These are phyloP conservation scores for Blastobotrys aristatus DNA, from an alignment of 1,139 yeast species.

Conservation along the genomic window DNA sequence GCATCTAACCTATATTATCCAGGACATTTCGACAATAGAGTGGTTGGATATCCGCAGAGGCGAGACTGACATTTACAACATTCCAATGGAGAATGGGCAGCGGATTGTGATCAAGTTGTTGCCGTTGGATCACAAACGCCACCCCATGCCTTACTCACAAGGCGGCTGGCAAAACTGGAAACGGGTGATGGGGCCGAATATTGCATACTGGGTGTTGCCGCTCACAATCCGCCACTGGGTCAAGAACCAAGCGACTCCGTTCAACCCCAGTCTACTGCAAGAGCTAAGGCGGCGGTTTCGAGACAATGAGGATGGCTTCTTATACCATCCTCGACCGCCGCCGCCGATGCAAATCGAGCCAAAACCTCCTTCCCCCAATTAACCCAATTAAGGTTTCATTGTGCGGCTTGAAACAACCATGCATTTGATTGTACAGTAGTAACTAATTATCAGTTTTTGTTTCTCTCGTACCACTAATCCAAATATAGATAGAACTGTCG, in stretches of 20 bases:
- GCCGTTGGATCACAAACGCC: constrained; percentile 20
- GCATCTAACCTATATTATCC: constrained; percentile 29
- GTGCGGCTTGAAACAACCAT: too few species aligned
- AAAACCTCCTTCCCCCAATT: too few species aligned
- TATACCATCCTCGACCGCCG: not conserved
- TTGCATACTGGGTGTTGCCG: constrained; percentile 37
- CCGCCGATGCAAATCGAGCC: too few species aligned
- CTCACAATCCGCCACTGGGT: constrained; percentile 18
- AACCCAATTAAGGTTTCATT: too few species aligned
- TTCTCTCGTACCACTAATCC: too few species aligned
- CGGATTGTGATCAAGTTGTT: constrained; percentile 26
- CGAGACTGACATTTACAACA: constrained; percentile 28
- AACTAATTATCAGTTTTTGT: too few species aligned
- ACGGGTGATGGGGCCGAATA: constrained; percentile 33
- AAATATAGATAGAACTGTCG: too few species aligned
- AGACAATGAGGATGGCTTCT: constrained; percentile 24
- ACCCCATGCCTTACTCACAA: constrained; percentile 30
- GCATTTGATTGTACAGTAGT: too few species aligned
- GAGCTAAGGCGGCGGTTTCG: constrained; percentile 23
- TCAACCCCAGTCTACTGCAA: constrained; percentile 23
- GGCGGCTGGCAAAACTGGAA: constrained; percentile 33
- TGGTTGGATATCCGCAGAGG: constrained; percentile 27
- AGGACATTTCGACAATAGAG: constrained; percentile 36
- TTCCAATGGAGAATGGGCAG: constrained; percentile 18
- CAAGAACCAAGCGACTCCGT: constrained; percentile 14